Evolutionary conservation across 768 basidiomycete genomes (phyloP).

Genomic region (Hebeloma cylindrosporum): DNA sequence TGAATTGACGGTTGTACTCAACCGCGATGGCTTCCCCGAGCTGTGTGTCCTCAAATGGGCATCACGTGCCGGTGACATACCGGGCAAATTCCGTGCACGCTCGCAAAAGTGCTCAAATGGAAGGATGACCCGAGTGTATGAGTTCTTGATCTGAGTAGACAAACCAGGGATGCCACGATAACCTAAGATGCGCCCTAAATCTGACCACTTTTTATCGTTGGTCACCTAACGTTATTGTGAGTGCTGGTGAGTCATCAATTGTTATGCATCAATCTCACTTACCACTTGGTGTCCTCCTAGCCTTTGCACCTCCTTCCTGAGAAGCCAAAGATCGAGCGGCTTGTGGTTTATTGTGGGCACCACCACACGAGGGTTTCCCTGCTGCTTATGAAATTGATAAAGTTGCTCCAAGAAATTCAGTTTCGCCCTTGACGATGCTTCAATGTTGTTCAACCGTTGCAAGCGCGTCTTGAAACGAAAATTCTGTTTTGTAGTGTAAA

Average conservation of each 20-base stretch:
- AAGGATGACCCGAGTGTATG: slow-evolving; percentile 87
- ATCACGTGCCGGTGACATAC: slow-evolving; percentile 48
- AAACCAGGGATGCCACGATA: slow-evolving; percentile 82
- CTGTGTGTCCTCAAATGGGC: slow-evolving; percentile 51
- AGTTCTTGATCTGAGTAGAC: slow-evolving; percentile 84
- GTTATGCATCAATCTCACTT: slow-evolving; percentile 29
- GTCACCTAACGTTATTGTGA: slow-evolving; percentile 58
- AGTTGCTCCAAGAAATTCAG: slow-evolving; percentile 97
- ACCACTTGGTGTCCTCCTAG: slow-evolving; percentile 88
- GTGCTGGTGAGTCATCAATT: slow-evolving; percentile 15
- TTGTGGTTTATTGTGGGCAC: slow-evolving; percentile 94
- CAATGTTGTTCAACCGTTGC: slow-evolving; percentile 93
- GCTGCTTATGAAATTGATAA: slow-evolving; percentile 95
- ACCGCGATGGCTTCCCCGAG: slow-evolving; percentile 44
- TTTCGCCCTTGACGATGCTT: slow-evolving; percentile 95
- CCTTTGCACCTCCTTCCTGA: slow-evolving; percentile 89
- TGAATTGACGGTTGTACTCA: slow-evolving; percentile 34
- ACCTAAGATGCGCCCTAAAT: slow-evolving; percentile 79
- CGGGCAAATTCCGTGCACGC: slow-evolving; percentile 66
- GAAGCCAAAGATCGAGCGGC: slow-evolving; percentile 88
- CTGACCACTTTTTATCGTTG: slow-evolving; percentile 83
- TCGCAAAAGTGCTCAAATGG: slow-evolving; percentile 94
- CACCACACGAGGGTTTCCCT: slow-evolving; percentile 86
- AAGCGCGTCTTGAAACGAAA: slow-evolving; percentile 97
- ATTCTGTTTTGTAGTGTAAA: slow-evolving; percentile 44